Conservation (phyloP, 176 grass and related monocot species). For the Oryza longistaminata region DNA sequence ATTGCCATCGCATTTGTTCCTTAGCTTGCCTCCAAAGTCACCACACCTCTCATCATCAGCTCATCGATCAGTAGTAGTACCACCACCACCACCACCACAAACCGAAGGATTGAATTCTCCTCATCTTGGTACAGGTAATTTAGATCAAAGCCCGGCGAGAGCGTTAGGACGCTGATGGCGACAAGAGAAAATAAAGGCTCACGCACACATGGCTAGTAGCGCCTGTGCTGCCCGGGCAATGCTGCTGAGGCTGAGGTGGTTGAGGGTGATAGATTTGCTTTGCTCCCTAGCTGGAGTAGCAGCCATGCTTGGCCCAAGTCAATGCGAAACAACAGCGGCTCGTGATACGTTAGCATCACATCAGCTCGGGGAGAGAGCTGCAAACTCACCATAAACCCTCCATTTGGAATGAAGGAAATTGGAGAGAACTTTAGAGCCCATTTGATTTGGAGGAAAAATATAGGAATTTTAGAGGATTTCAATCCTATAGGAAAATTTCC, state of each 20-base stretch:
- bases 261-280: neutral
- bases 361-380: neutral
- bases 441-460: too few species aligned
- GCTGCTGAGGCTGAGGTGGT: neutral
- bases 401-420: too few species aligned
- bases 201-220: neutral
- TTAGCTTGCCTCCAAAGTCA: neutral
- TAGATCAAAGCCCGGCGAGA: neutral
- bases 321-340: conserved; percentile 10
- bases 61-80: neutral
- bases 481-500: too few species aligned
- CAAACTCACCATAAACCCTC: too few species aligned
- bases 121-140: neutral
- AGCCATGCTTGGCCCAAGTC: conserved; percentile 6
- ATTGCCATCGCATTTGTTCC: neutral
- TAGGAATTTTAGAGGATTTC: too few species aligned
- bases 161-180: conserved; percentile 3
- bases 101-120: conserved; percentile 4
- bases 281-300: neutral
- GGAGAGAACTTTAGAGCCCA: too few species aligned
- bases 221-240: neutral
- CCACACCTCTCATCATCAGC: neutral
- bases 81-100: too few species aligned
- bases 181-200: conserved; percentile 23
- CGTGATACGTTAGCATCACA: conserved; percentile 27